Evolutionary conservation across 2,329 filamentous ascomycete genomes (phyloP).

Genomic region (Colletotrichum zoysiae): DNA sequence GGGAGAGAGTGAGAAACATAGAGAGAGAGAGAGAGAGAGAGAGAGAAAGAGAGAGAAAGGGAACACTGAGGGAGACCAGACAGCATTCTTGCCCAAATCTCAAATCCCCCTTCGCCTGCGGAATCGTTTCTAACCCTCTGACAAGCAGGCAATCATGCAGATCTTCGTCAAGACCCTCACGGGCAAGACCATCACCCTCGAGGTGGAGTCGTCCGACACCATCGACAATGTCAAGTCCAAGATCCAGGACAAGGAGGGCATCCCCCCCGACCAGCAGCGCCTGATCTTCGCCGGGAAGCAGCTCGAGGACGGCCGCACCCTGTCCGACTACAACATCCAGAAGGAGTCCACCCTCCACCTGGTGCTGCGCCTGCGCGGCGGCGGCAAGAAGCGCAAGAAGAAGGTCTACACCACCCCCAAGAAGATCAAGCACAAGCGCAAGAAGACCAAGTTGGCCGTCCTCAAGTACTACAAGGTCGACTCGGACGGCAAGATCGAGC

Average conservation of each 20-base stretch:
- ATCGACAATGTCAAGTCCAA: constrained; percentile 99
- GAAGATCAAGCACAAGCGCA: constrained; percentile 99
- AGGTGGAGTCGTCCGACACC: constrained; percentile 99
- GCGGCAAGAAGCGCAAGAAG: constrained; percentile 99
- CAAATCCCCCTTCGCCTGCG: neutral
- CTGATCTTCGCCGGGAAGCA: constrained; percentile 99
- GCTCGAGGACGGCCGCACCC: constrained; percentile 98
- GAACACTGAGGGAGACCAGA: constrained; percentile 13
- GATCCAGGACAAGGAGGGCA: constrained; percentile 98
- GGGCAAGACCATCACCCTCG: constrained; percentile 99
- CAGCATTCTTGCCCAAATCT: constrained; percentile 21
- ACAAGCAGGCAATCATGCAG: constrained; percentile 76
- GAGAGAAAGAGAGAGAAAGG: neutral
- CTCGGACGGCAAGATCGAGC: constrained; percentile 99
- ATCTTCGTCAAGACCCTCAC: constrained; percentile 89
- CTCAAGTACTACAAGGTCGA: constrained; percentile 99
- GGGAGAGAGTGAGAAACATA: neutral
- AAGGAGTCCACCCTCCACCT: constrained; percentile 99
- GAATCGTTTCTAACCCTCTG: constrained; percentile 54
- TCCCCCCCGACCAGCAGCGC: constrained; percentile 98
- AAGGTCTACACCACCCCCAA: constrained; percentile 99
- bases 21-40: neutral
- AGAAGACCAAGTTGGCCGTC: constrained; percentile 99
- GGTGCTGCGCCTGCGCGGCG: constrained; percentile 97
- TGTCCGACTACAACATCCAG: constrained; percentile 99